Conservation (phyloP, 257 asterid species). For the Scutellaria barbata region DNA sequence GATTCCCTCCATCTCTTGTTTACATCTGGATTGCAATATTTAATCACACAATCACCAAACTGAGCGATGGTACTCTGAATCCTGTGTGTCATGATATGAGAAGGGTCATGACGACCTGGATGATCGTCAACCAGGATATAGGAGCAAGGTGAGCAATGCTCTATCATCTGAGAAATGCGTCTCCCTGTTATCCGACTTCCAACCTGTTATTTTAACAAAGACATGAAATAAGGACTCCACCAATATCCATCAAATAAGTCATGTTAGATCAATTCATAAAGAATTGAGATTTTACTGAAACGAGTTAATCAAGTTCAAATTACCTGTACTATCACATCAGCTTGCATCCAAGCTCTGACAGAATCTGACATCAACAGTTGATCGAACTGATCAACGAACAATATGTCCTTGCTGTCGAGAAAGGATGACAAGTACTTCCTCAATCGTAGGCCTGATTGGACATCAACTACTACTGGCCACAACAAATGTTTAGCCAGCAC, state of each 20-base stretch:
- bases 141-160: conserved; percentile 67
- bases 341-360: conserved; percentile 66
- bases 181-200: conserved; percentile 94
- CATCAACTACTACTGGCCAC: conserved; percentile 90
- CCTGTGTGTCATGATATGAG: conserved; percentile 80
- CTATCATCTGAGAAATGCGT: conserved; percentile 81
- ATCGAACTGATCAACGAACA: conserved; percentile 91
- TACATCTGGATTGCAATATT: conserved; percentile 47
- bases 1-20: conserved; percentile 56
- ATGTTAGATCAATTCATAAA: conserved; percentile 14
- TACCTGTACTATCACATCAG: conserved; percentile 96
- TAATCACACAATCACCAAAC: conserved; percentile 61
- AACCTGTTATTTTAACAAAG: conserved; percentile 56
- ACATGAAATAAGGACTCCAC: conserved; percentile 24
- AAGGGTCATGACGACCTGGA: conserved; percentile 97
- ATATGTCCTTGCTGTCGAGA: conserved; percentile 59
- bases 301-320: not conserved
- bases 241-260: conserved; percentile 23
- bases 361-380: conserved; percentile 82
- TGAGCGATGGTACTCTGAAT: conserved; percentile 61
- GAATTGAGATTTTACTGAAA: not conserved
- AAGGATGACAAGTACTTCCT: conserved; percentile 75
- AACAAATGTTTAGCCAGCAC: conserved; percentile 82
- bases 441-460: conserved; percentile 86
- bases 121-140: conserved; percentile 87